Conservation (phyloP, 148 eudicot species). For the Nyssa sinensis region DNA sequence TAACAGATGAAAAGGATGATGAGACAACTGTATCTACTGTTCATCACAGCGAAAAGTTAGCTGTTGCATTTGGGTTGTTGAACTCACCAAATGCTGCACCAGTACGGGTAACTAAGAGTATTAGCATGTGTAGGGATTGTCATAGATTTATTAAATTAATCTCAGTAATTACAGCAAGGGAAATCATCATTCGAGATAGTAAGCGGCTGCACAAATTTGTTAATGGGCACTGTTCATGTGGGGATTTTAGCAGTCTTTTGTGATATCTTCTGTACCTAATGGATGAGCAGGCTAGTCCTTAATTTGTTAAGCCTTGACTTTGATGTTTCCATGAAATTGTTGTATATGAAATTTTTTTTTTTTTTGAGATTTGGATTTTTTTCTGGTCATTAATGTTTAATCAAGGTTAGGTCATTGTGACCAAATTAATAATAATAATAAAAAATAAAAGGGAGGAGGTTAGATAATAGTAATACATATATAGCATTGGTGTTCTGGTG, state of each 20-base stretch:
- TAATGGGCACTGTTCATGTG: constrained; percentile 62
- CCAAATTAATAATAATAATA: background rate
- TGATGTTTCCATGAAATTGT: background rate
- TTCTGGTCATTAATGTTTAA: background rate
- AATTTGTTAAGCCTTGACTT: background rate
- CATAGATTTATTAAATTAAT: constrained; percentile 55
- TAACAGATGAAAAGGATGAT: constrained; percentile 28
- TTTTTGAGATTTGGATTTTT: background rate
- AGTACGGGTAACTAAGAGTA: constrained; percentile 53
- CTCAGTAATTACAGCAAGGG: constrained; percentile 44
- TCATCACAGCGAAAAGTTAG: constrained; percentile 67
- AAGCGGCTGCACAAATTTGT: constrained; percentile 65
- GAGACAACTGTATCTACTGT: constrained; percentile 9
- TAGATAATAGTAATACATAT: too few species aligned
- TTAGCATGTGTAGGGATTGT: constrained; percentile 61
- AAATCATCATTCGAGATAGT: constrained; percentile 63
- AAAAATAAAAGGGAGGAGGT: too few species aligned
- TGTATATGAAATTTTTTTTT: background rate
- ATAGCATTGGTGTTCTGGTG: background rate
- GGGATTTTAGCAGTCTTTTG: constrained; percentile 57
- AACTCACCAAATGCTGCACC: constrained; percentile 33
- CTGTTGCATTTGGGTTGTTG: constrained; percentile 61
- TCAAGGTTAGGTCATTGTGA: background rate
- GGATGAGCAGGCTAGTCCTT: background rate
- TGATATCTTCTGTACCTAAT: constrained; percentile 5